phyloP scores from a whole-genome alignment of 1,284 basidiomycete species.

The Mycena sp. region DNA sequence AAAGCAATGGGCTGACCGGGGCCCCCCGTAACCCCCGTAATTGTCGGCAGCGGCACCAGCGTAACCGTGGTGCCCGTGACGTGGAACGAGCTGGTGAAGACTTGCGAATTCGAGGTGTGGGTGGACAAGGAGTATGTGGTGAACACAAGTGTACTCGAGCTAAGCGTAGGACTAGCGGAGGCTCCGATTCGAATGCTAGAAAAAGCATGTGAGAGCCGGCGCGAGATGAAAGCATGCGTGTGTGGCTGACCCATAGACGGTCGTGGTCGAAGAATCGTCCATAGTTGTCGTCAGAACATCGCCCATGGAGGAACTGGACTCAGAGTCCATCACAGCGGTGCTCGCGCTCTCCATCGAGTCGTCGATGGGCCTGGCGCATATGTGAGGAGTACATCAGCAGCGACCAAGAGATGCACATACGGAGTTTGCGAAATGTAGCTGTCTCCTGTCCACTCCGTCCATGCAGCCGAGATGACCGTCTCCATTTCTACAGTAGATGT shows the following conservation, averaged over 20 bases:
- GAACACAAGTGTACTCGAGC: background rate
- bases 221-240: background rate
- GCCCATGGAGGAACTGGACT: background rate
- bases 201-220: background rate
- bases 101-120: background rate
- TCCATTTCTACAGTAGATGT: background rate
- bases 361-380: background rate
- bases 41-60: background rate
- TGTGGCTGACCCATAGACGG: slow-evolving; percentile 8
- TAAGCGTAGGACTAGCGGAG: background rate
- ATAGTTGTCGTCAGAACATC: background rate
- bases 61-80: slow-evolving; percentile 10
- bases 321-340: background rate
- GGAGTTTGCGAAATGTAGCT: background rate
- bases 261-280: background rate
- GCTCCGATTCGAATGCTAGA: slow-evolving; percentile 13
- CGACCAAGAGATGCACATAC: background rate
- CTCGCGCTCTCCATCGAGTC: background rate
- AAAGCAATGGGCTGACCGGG: background rate
- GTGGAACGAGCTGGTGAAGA: slow-evolving; percentile 9
- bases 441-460: background rate
- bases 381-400: background rate
- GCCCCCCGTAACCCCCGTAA: background rate
- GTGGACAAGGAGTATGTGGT: background rate
- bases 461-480: background rate